Evolutionary conservation across 2,329 filamentous ascomycete species (phyloP).

Genomic region (Colletotrichum euphorbiae): DNA sequence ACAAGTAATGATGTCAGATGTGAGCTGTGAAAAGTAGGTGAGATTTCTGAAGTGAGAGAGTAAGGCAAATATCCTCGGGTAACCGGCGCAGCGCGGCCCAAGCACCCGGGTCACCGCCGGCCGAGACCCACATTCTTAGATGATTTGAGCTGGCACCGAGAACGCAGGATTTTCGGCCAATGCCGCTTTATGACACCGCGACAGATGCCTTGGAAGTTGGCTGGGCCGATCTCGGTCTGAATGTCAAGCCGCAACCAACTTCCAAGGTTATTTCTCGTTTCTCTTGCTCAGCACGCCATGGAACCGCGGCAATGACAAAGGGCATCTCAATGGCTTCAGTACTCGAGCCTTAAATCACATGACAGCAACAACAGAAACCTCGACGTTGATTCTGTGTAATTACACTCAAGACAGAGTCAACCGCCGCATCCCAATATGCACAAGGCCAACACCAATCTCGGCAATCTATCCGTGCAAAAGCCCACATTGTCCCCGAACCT

Average conservation of each 20-base stretch:
- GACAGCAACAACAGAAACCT: neutral
- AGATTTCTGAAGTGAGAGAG: neutral
- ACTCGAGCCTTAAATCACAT: neutral
- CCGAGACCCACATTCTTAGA: slow-evolving; percentile 29
- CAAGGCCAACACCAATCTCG: slow-evolving; percentile 32
- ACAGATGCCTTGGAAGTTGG: slow-evolving; percentile 18
- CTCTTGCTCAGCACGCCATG: neutral
- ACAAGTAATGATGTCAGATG: too few species aligned
- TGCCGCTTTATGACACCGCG: slow-evolving; percentile 4
- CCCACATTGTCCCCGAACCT: slow-evolving; percentile 33
- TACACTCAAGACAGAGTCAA: neutral
- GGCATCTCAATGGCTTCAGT: neutral
- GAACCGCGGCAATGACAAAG: neutral
- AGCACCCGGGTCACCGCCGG: slow-evolving; percentile 20
- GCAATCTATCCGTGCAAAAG: slow-evolving; percentile 36
- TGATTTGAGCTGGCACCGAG: slow-evolving; percentile 31
- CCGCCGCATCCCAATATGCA: neutral
- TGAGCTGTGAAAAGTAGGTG: neutral
- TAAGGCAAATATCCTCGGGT: slow-evolving; percentile 29
- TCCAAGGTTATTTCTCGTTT: neutral
- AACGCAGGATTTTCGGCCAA: slow-evolving; percentile 25
- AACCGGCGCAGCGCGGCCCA: slow-evolving; percentile 30
- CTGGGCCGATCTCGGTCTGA: slow-evolving; percentile 29
- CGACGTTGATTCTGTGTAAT: neutral
- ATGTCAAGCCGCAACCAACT: slow-evolving; percentile 13